These are phyloP conservation scores for Claviceps spartinae DNA, from an alignment of 2,329 filamentous ascomycete genomes.

Conservation along the genomic window DNA sequence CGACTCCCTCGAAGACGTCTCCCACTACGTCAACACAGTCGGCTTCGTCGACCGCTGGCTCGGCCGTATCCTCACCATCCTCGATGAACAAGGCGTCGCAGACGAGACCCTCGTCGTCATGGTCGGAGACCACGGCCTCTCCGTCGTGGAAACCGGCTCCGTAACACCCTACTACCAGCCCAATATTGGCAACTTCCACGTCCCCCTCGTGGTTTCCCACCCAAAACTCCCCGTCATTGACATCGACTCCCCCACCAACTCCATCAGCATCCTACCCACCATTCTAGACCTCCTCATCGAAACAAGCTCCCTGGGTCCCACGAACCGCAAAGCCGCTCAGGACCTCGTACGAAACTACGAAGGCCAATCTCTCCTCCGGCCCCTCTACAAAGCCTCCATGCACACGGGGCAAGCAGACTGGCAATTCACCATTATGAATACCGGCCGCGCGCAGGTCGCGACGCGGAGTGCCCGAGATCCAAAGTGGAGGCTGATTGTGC, in stretches of 20 bases:
- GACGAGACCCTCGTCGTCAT: slow-evolving; percentile 20
- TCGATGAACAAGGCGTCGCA: slow-evolving; percentile 17
- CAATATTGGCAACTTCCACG: slow-evolving; percentile 21
- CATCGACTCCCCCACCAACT: slow-evolving; percentile 18
- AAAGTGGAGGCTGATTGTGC: slow-evolving; percentile 13
- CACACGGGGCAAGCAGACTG: slow-evolving; percentile 12
- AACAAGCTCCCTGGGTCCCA: slow-evolving; percentile 17
- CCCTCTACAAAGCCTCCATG: slow-evolving; percentile 11
- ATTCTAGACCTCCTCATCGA: slow-evolving; percentile 22
- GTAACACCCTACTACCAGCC: slow-evolving; percentile 21
- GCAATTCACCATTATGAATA: slow-evolving; percentile 15
- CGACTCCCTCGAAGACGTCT: slow-evolving; percentile 16
- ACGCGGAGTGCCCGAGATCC: slow-evolving; percentile 10
- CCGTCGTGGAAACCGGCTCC: slow-evolving; percentile 17
- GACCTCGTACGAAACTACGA: slow-evolving; percentile 22
- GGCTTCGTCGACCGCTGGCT: slow-evolving; percentile 21
- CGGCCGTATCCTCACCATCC: slow-evolving; percentile 16
- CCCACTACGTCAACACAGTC: slow-evolving; percentile 19
- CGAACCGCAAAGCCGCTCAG: slow-evolving; percentile 12
- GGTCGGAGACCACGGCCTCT: slow-evolving; percentile 21
- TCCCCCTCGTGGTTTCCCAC: slow-evolving; percentile 21
- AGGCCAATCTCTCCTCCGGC: slow-evolving; percentile 22
- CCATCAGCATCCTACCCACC: slow-evolving; percentile 20
- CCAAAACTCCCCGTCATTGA: slow-evolving; percentile 19
- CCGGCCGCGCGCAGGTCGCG: slow-evolving; percentile 12